Conservation (phyloP, 768 basidiomycete genomes). For the Tulasnella sp. region DNA sequence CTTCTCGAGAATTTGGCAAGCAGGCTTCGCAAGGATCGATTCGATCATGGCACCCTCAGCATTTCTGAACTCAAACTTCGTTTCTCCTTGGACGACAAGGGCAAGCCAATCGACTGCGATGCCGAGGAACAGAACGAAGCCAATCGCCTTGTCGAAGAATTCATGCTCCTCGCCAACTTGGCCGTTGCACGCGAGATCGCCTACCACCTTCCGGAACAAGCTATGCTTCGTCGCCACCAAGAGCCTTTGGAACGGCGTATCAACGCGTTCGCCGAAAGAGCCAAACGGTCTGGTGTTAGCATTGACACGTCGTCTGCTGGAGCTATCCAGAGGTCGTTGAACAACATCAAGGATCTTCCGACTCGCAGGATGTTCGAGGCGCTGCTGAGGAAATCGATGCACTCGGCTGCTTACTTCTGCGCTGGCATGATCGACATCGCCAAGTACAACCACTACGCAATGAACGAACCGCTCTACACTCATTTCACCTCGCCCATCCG, state of each 20-base stretch:
- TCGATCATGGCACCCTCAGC: slow-evolving; percentile 74
- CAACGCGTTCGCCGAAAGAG: slow-evolving; percentile 72
- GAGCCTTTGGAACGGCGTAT: slow-evolving; percentile 87
- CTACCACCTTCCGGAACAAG: slow-evolving; percentile 91
- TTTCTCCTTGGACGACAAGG: slow-evolving; percentile 76
- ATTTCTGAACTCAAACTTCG: slow-evolving; percentile 64
- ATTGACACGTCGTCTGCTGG: slow-evolving; percentile 78
- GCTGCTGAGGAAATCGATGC: slow-evolving; percentile 85
- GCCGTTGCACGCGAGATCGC: slow-evolving; percentile 91
- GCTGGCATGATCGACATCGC: slow-evolving; percentile 99
- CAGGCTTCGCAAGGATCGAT: slow-evolving; percentile 66
- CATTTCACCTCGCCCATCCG: slow-evolving; percentile 92
- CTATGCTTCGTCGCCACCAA: slow-evolving; percentile 93
- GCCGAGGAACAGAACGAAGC: slow-evolving; percentile 65
- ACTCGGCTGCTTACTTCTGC: slow-evolving; percentile 96
- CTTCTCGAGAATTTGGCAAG: slow-evolving; percentile 61
- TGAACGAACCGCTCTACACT: slow-evolving; percentile 88
- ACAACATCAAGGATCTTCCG: slow-evolving; percentile 66
- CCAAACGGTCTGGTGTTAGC: slow-evolving; percentile 73
- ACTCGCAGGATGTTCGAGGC: slow-evolving; percentile 77
- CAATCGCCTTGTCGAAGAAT: slow-evolving; percentile 85
- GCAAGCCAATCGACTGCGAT: slow-evolving; percentile 73
- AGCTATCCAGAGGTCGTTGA: slow-evolving; percentile 78
- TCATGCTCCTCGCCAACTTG: slow-evolving; percentile 90
- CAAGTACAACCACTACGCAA: slow-evolving; percentile 90